Base-by-base conservation (phyloP, 176 grass and related monocot species). In the maize (Zea mays) region DNA sequence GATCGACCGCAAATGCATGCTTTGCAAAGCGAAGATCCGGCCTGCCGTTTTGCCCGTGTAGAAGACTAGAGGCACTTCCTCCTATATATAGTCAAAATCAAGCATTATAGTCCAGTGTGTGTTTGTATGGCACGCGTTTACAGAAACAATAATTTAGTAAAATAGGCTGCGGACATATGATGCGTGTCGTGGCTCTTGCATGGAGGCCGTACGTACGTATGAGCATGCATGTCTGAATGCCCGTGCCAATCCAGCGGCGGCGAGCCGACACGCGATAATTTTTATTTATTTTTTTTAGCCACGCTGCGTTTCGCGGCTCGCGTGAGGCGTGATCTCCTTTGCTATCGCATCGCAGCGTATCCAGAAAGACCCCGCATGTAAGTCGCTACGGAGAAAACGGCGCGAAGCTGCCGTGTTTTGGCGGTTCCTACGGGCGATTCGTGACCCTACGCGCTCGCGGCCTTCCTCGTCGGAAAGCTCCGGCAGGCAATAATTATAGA, bases 361-460 rank as follows among this genome's bases (percentile, higher is more conserved):
- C 78, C 65, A 21, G 17, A 21, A 71, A 61, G 35, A 4, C 3
- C 58, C 49, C 15, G 5, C n/a, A 55, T 55, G 66, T n/a, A n/a
- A n/a, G n/a, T 47, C 72, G 37, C 48, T 45, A 47, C 51, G 0
- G 7, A 54, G 85, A 77, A 87, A 82, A 77, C 56, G 73, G 48
- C 65, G 85, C 73, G 66, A 82, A 87, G 85, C 3, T 87, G 79
- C 85, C 74, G 43, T 4, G 35, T 43, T 43, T 78, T 57, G 79
- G 79, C 46, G 6, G 66, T 41, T 71, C 57, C 46, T 6, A 47
- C 66, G 27, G 46, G 40, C 64, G 79, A 72, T 82, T n/a, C 76
- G 67, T 55, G 85, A 58, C 14, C 65, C 56, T 56, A 20, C 78
- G 33, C 36, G 71, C 62, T 35, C 39, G 51, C 77, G 48, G 50